A percentile compares a stretch with the other conserved stretches of the same genome.
Conservation (phyloP, 306 rosid genomes). For the Citrullus amarus region DNA sequence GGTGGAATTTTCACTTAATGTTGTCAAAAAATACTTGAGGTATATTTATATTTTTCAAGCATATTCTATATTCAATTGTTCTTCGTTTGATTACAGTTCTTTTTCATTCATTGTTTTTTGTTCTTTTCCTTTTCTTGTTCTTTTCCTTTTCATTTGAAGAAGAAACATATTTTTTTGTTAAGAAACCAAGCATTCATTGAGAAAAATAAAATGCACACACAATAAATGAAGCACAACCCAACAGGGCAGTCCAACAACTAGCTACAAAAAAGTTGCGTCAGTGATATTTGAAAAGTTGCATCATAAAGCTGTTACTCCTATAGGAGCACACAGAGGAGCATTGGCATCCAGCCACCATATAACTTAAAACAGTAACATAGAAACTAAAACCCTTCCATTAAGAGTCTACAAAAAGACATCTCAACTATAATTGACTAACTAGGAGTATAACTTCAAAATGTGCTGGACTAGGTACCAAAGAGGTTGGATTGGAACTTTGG, state of each 20-base stretch:
- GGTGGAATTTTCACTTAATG: conserved; percentile 46
- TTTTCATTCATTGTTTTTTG: neutral
- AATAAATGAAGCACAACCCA: neutral
- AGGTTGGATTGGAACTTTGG: neutral
- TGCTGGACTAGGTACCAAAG: neutral
- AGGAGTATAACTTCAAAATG: neutral
- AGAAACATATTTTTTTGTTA: neutral
- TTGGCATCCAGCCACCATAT: neutral
- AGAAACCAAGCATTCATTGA: neutral
- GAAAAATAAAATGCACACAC: neutral
- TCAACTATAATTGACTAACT: neutral
- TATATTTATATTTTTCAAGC: conserved; percentile 25
- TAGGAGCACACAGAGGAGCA: neutral
- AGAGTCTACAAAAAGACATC: neutral
- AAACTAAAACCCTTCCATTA: neutral
- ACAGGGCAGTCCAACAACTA: neutral
- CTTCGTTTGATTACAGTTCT: neutral
- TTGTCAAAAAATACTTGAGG: conserved; percentile 54
- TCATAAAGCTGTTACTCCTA: neutral
- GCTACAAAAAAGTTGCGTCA: no score
- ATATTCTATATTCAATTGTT: conserved; percentile 7
- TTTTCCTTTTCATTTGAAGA: neutral
- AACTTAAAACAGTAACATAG: neutral
- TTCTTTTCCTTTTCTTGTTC: neutral
- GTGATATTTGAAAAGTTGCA: neutral